phyloP scores from a whole-genome alignment of 139 green algal species.

The Astrephomene gubernaculifera region DNA sequence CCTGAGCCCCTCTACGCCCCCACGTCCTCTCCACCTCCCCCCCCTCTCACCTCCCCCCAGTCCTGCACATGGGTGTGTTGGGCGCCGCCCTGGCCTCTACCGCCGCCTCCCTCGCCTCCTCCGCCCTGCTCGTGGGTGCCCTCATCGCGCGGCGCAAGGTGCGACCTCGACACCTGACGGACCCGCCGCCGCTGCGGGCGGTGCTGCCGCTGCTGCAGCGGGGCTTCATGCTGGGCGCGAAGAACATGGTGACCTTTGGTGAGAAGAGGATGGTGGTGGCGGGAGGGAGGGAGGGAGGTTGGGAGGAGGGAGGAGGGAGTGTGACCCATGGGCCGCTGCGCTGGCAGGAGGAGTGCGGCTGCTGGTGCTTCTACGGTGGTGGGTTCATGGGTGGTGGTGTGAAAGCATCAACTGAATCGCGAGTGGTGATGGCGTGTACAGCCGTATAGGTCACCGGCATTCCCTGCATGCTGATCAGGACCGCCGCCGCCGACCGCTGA shows the following conservation, averaged over 20 bases:
- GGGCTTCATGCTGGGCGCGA: conserved; percentile 53
- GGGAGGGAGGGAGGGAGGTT: too few species aligned
- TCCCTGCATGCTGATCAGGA: too few species aligned
- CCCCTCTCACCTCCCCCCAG: conserved; percentile 45
- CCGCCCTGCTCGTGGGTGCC: not conserved
- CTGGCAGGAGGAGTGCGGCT: too few species aligned
- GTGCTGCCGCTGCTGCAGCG: conserved; percentile 56
- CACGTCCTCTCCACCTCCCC: not conserved
- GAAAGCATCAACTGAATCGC: too few species aligned
- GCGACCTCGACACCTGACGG: not conserved
- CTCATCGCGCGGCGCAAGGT: not conserved
- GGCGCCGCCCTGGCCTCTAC: conserved; percentile 64
- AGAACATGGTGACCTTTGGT: conserved; percentile 72
- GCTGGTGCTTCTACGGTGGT: too few species aligned
- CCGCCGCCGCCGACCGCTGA: too few species aligned
- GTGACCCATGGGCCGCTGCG: too few species aligned
- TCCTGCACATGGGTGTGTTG: conserved; percentile 59
- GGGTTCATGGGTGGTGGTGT: too few species aligned
- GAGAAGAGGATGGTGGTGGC: not conserved
- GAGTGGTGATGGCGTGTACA: too few species aligned
- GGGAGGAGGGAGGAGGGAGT: too few species aligned
- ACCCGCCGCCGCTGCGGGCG: not conserved
- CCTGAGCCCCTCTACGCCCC: not conserved
- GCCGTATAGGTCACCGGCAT: too few species aligned
- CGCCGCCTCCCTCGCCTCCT: conserved; percentile 14